Percentiles rank a stretch among this genome's conserved stretches.
Evolutionary conservation across 441 rosid species (phyloP).

Genomic region (Melastoma candidum): DNA sequence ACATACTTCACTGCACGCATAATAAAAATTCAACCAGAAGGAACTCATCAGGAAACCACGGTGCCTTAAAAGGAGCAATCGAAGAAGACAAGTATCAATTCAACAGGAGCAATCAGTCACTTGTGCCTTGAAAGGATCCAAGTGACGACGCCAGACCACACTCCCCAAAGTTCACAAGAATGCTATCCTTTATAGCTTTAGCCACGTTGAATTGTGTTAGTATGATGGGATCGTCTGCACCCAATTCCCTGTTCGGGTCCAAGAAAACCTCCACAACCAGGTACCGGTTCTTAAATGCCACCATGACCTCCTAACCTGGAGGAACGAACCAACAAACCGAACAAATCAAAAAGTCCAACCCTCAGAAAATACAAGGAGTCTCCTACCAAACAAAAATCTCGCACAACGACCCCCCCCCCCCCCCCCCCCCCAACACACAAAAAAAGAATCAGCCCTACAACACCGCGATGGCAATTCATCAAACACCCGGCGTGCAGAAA

Average conservation of each 20-base stretch:
- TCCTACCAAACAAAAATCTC: too few relatives aligned
- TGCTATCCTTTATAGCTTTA: slow-evolving; percentile 54
- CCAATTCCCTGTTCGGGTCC: slow-evolving; percentile 57
- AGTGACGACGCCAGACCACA: slow-evolving; percentile 64
- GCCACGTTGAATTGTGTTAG: slow-evolving; percentile 57
- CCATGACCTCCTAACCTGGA: slow-evolving; percentile 29
- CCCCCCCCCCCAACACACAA: too few relatives aligned
- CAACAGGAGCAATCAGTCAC: background rate
- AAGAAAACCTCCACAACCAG: slow-evolving; percentile 65
- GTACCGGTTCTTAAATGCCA: slow-evolving; percentile 72
- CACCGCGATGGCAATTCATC: too few relatives aligned
- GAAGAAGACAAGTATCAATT: too few relatives aligned
- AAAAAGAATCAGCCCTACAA: too few relatives aligned
- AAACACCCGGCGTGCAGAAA: too few relatives aligned
- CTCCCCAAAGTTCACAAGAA: slow-evolving; percentile 61
- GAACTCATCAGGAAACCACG: too few relatives aligned
- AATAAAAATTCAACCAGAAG: background rate
- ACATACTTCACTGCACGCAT: slow-evolving; percentile 47
- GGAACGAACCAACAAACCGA: too few relatives aligned
- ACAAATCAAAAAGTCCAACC: too few relatives aligned
- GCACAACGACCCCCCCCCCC: too few relatives aligned
- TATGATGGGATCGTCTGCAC: slow-evolving; percentile 45
- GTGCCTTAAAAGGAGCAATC: too few relatives aligned
- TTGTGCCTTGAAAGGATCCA: slow-evolving; percentile 49
- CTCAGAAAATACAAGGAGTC: too few relatives aligned